Evolutionary conservation across 1,284 basidiomycete species (phyloP).

Genomic region (Sutorius eximius): DNA sequence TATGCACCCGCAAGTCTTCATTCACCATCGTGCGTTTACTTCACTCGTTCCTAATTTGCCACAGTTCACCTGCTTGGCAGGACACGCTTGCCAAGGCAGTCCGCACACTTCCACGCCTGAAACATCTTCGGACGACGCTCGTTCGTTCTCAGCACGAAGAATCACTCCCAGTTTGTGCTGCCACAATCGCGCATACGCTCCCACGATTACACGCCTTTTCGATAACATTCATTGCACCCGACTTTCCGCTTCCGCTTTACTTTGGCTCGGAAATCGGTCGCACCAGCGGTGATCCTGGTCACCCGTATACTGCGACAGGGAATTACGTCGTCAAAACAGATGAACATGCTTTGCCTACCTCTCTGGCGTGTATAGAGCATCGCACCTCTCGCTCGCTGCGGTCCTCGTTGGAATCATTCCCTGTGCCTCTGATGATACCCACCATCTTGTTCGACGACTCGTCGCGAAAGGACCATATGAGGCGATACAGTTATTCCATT

Average conservation of each 20-base stretch:
- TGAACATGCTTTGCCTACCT: slow-evolving; percentile 44
- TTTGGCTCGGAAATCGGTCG: slow-evolving; percentile 29
- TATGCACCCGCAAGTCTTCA: slow-evolving; percentile 65
- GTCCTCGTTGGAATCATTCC: slow-evolving; percentile 39
- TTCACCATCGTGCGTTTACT: slow-evolving; percentile 58
- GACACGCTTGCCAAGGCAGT: slow-evolving; percentile 55
- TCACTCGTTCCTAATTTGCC: background rate
- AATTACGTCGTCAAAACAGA: slow-evolving; percentile 51
- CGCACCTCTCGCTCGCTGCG: slow-evolving; percentile 39
- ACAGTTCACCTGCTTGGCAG: slow-evolving; percentile 28
- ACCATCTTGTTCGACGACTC: slow-evolving; percentile 39
- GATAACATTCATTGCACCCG: slow-evolving; percentile 57
- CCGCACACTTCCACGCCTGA: slow-evolving; percentile 59
- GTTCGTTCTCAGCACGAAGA: slow-evolving; percentile 68
- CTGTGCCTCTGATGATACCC: slow-evolving; percentile 43
- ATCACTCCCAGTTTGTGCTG: slow-evolving; percentile 54
- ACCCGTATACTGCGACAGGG: slow-evolving; percentile 41
- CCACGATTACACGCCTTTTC: slow-evolving; percentile 63
- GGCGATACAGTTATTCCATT: slow-evolving; percentile 24
- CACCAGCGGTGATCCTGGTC: slow-evolving; percentile 31
- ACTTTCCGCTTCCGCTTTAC: slow-evolving; percentile 41
- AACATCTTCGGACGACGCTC: slow-evolving; percentile 57
- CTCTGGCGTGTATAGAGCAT: slow-evolving; percentile 47
- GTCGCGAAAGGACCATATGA: slow-evolving; percentile 9
- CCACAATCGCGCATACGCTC: slow-evolving; percentile 59